A percentile compares a stretch with the other conserved stretches of the same genome.
phyloP scores from a whole-genome alignment of 768 basidiomycete genomes.

The Tephrocybe rancida region DNA sequence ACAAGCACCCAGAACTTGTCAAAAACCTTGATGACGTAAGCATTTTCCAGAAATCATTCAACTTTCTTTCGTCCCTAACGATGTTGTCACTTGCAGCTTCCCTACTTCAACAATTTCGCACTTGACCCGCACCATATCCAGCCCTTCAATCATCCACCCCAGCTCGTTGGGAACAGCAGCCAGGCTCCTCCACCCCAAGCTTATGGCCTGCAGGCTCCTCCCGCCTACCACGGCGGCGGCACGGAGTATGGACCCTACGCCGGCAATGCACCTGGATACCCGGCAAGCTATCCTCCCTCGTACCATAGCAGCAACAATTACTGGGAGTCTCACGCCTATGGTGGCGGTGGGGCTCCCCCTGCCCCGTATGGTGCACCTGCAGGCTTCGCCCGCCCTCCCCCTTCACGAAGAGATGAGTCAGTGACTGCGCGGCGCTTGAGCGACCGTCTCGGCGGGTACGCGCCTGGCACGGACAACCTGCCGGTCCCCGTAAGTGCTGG shows the following conservation, averaged over 20 bases:
- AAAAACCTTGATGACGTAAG: constrained; percentile 84
- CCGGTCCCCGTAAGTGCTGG: constrained; percentile 68
- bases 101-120: constrained; percentile 95
- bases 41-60: background rate
- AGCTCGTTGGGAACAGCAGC: constrained; percentile 59
- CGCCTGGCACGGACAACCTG: constrained; percentile 43
- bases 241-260: constrained; percentile 38
- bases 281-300: constrained; percentile 46
- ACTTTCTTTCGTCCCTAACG: constrained; percentile 8
- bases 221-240: constrained; percentile 44
- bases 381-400: constrained; percentile 38
- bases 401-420: constrained; percentile 59
- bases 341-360: constrained; percentile 34
- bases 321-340: constrained; percentile 47
- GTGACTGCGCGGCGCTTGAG: constrained; percentile 68
- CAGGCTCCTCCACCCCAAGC: constrained; percentile 84
- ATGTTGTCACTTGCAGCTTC: constrained; percentile 50
- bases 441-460: constrained; percentile 81
- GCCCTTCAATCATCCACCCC: constrained; percentile 80
- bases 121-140: constrained; percentile 94
- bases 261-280: constrained; percentile 27
- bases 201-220: constrained; percentile 73
- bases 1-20: constrained; percentile 90
- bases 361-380: constrained; percentile 39
- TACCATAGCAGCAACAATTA: constrained; percentile 36